Evolutionary conservation across 1,284 basidiomycete genomes (phyloP).

Genomic region (Golubevia pallescens): DNA sequence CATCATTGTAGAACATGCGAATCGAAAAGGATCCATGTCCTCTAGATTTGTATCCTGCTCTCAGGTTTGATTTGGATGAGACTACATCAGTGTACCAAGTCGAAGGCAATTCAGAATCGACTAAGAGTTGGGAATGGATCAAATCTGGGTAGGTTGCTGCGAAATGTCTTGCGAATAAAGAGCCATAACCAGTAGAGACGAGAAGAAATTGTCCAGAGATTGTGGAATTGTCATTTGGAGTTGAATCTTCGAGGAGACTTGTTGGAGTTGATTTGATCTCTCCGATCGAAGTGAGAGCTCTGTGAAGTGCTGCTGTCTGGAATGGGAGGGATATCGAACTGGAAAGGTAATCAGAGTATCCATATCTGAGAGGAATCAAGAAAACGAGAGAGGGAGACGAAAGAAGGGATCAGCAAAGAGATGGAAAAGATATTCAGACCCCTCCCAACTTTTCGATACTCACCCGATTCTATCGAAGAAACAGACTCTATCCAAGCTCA

Average conservation of each 20-base stretch:
- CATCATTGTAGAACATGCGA: slow-evolving; percentile 23
- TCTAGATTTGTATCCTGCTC: slow-evolving; percentile 28
- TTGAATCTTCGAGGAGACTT: no score
- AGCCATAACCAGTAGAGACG: slow-evolving; percentile 34
- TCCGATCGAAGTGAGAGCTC: no score
- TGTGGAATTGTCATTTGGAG: slow-evolving; percentile 8
- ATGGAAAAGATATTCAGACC: background rate
- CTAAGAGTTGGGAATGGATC: slow-evolving; percentile 37
- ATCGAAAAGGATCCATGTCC: slow-evolving; percentile 20
- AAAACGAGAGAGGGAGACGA: background rate
- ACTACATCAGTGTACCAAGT: slow-evolving; percentile 35
- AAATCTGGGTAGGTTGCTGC: slow-evolving; percentile 32
- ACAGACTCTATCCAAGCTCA: slow-evolving; percentile 29
- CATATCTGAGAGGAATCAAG: no score
- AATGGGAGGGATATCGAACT: no score
- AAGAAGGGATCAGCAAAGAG: background rate
- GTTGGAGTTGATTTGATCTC: no score
- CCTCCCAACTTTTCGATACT: background rate
- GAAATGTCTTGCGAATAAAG: slow-evolving; percentile 37
- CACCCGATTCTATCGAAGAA: slow-evolving; percentile 41
- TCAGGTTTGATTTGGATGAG: slow-evolving; percentile 18
- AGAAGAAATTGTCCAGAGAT: slow-evolving; percentile 32
- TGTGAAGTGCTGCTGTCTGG: no score
- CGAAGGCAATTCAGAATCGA: slow-evolving; percentile 35
- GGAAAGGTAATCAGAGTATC: no score